Base-by-base conservation (phyloP, 345 rosid species). In the Murraya paniculata region DNA sequence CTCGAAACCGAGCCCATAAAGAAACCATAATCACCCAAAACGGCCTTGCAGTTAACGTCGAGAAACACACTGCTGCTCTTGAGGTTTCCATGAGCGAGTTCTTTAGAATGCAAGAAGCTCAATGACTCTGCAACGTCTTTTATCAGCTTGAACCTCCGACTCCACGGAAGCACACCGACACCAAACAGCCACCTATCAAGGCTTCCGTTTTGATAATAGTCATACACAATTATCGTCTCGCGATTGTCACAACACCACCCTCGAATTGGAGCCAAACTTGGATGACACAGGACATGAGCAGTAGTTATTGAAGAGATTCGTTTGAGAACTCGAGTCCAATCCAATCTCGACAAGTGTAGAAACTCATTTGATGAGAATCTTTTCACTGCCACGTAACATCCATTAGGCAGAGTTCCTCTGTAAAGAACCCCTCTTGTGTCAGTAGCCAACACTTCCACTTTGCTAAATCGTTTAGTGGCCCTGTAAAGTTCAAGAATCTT, bases 111-210 rank as follows among this genome's bases (percentile, higher is more conserved):
- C 33, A 81, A 73, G 22, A 81, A 76, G 57, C 61, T 55, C 35
- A 81, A 71, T 39, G 77, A 65, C 59, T 71, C 74, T 0, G 73
- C 83, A 18, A 64, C 25, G 24, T 76, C 77, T 64, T 55, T 66
- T 8, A 81, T 57, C 59, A 76, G 36, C 33, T 71, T 56, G 55
- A 71, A 71, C 59, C 77, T 38, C 9, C 66, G 68, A 53, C 56
- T 64, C 83, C 83, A 81, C n/a, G 83, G 73, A 71, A 81, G 80
- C 41, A 39, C 68, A 3, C 83, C 77, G 18, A 65, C 22, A 22
- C 82, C 70, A 14, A 66, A 58, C 18, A 79, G 77, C 80, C 83
- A 81, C 57, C 38, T 77, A 21, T 76, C 76, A 22, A 81, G 80
- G 62, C 77, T 81, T 35, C 83, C 83, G 55, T 81, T 81, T 28